phyloP scores from a whole-genome alignment of 164 flowering plant species.

The Paratinospora sagittata region DNA sequence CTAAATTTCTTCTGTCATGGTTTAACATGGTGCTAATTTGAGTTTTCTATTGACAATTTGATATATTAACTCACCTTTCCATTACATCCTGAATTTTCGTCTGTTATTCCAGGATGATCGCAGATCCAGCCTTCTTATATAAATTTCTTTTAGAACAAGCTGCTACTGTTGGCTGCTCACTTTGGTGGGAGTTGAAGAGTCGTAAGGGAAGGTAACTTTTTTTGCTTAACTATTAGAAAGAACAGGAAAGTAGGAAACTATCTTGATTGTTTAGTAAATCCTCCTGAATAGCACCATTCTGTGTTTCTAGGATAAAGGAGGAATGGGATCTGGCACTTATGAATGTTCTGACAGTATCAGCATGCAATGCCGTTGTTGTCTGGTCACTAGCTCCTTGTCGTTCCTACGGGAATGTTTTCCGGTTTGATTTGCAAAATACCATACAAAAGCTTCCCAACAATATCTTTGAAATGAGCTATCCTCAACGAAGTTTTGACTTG shows the following conservation, averaged over 20 bases:
- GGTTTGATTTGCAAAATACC: conserved; percentile 82
- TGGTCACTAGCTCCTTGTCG: conserved; percentile 99
- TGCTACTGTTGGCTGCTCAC: conserved; percentile 78
- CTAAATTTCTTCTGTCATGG: too few relatives aligned
- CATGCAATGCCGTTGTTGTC: conserved; percentile 85
- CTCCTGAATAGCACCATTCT: not conserved
- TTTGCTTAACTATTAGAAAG: conserved; percentile 3
- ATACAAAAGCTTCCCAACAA: conserved; percentile 98
- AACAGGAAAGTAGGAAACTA: not conserved
- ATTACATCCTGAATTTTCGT: conserved; percentile 3
- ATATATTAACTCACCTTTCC: not conserved
- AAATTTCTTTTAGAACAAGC: conserved; percentile 74
- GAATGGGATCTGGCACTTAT: conserved; percentile 98
- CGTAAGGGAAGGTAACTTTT: conserved; percentile 66
- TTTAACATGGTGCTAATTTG: not conserved
- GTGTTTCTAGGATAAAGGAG: conserved; percentile 60
- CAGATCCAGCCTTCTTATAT: conserved; percentile 85
- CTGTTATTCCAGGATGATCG: conserved; percentile 70
- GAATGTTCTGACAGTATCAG: conserved; percentile 76
- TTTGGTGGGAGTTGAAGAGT: conserved; percentile 86
- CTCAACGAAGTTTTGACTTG: conserved; percentile 74
- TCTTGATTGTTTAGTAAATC: conserved; percentile 5
- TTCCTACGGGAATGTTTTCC: conserved; percentile 90
- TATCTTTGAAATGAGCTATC: conserved; percentile 87
- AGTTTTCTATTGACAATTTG: not conserved